A percentile compares a stretch with the other conserved stretches of the same genome.
Evolutionary conservation across 768 basidiomycete genomes (phyloP).

Genomic region (Lepiota subincarnata): DNA sequence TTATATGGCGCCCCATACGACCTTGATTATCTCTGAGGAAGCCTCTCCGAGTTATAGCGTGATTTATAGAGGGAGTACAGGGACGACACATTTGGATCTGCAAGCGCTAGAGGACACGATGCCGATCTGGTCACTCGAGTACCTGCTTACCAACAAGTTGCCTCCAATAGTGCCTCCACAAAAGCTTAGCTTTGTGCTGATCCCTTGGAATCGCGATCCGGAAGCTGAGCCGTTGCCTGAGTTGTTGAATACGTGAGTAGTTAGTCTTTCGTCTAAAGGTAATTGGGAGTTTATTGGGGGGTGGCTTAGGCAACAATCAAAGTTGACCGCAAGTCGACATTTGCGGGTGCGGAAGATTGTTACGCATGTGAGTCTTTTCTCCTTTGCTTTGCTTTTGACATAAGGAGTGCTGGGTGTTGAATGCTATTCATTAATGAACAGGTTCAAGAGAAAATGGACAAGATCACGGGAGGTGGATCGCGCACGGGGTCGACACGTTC

Average conservation of each 20-base stretch:
- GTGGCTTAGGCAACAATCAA: conserved; percentile 59
- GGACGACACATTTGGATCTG: conserved; percentile 40
- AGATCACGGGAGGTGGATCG: conserved; percentile 34
- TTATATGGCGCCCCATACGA: conserved; percentile 52
- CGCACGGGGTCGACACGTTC: conserved; percentile 31
- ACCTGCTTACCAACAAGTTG: conserved; percentile 65
- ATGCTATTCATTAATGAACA: conserved; percentile 21
- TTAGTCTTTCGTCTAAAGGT: conserved; percentile 14
- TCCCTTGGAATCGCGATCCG: conserved; percentile 69
- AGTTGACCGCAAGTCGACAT: conserved; percentile 84
- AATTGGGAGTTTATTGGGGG: background rate
- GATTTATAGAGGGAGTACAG: conserved; percentile 71
- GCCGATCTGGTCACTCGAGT: conserved; percentile 89
- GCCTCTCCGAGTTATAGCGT: conserved; percentile 67
- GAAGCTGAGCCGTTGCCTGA: conserved; percentile 67
- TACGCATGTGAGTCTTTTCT: conserved; percentile 60
- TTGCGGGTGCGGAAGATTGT: conserved; percentile 84
- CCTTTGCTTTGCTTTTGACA: background rate
- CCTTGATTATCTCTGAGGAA: conserved; percentile 81
- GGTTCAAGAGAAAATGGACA: conserved; percentile 84
- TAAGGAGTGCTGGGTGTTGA: background rate
- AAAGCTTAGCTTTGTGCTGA: conserved; percentile 87
- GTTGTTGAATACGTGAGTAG: conserved; percentile 77
- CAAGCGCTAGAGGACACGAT: conserved; percentile 64
- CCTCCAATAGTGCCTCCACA: conserved; percentile 44